phyloP scores from a whole-genome alignment of 192 early-diverging fungal genomes.

The Allomyces macrogynus region DNA sequence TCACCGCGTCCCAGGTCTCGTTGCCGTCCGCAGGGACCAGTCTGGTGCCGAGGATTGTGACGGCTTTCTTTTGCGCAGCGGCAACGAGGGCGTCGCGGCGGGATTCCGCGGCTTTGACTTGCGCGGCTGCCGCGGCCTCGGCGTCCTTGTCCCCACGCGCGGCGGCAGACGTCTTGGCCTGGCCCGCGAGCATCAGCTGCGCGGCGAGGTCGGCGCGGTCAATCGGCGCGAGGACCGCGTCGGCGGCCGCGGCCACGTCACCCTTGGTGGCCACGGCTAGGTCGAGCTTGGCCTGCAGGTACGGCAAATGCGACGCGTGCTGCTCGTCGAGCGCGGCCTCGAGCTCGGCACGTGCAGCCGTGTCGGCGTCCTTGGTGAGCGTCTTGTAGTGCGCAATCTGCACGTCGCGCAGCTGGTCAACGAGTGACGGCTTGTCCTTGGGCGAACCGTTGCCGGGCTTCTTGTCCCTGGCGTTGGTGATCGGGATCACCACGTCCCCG shows the following conservation, averaged over 20 bases:
- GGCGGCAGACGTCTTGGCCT: background rate
- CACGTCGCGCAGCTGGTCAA: slow-evolving; percentile 55
- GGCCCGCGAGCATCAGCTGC: slow-evolving; percentile 33
- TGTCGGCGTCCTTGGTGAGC: slow-evolving; percentile 22
- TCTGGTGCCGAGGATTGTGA: background rate
- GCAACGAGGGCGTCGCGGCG: slow-evolving; percentile 21
- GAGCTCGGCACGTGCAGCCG: slow-evolving; percentile 15
- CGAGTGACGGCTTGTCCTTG: slow-evolving; percentile 23
- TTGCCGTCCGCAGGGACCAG: slow-evolving; percentile 7
- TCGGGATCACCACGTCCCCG: background rate
- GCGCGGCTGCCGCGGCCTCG: too few relatives aligned
- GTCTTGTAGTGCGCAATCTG: slow-evolving; percentile 68
- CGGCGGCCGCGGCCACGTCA: slow-evolving; percentile 26
- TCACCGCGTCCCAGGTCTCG: slow-evolving; percentile 29
- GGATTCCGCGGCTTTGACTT: slow-evolving; percentile 13
- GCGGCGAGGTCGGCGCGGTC: slow-evolving; percentile 38
- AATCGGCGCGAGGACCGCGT: slow-evolving; percentile 33
- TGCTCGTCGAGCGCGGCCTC: slow-evolving; percentile 30
- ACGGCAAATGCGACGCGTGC: slow-evolving; percentile 31
- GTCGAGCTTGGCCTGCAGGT: slow-evolving; percentile 32
- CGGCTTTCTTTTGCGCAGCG: background rate
- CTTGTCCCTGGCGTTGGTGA: background rate
- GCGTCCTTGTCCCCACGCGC: background rate
- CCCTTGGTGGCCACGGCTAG: slow-evolving; percentile 18
- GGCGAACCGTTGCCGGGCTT: slow-evolving; percentile 22